phyloP scores from a whole-genome alignment of 495 filamentous ascomycete genomes.

The Mytilinidion resinicola region DNA sequence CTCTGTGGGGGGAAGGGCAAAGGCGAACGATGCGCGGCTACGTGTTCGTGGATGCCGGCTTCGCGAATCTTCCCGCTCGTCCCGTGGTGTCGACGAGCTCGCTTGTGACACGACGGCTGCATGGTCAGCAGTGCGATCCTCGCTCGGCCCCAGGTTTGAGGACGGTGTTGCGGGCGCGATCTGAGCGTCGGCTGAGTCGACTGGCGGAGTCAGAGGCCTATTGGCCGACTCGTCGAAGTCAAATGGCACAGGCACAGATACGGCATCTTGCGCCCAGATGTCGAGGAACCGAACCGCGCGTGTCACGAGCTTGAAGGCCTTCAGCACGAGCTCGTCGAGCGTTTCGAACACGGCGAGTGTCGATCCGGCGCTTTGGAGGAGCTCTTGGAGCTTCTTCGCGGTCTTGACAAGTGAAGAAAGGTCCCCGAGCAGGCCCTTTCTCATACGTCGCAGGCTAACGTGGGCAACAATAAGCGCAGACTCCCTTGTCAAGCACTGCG shows the following conservation, averaged over 20 bases:
- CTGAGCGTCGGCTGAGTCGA: constrained; percentile 22
- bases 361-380: constrained; percentile 45
- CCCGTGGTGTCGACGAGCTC: constrained; percentile 13
- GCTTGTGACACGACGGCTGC: constrained; percentile 19
- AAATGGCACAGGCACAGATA: constrained; percentile 17
- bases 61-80: constrained; percentile 16
- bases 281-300: constrained; percentile 91
- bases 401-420: constrained; percentile 82
- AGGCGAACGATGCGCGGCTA: constrained; percentile 21
- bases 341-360: constrained; percentile 55
- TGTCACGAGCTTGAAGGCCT: constrained; percentile 89
- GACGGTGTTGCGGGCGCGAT: constrained; percentile 11
- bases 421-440: constrained; percentile 83
- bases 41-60: constrained; percentile 22
- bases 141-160: constrained; percentile 16
- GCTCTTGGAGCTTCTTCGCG: constrained; percentile 72
- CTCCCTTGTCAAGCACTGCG: constrained; percentile 80
- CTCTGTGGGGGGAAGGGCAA: constrained; percentile 6
- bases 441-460: constrained; percentile 68
- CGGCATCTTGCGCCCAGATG: constrained; percentile 66
- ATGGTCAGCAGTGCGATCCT: constrained; percentile 10
- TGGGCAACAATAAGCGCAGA: constrained; percentile 64
- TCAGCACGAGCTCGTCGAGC: constrained; percentile 85
- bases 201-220: constrained; percentile 67
- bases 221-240: constrained; percentile 29